Percentiles rank a stretch among this genome's conserved stretches.
phyloP scores from a whole-genome alignment of 2,329 filamentous ascomycete genomes.

The Diaporthe longicolla region DNA sequence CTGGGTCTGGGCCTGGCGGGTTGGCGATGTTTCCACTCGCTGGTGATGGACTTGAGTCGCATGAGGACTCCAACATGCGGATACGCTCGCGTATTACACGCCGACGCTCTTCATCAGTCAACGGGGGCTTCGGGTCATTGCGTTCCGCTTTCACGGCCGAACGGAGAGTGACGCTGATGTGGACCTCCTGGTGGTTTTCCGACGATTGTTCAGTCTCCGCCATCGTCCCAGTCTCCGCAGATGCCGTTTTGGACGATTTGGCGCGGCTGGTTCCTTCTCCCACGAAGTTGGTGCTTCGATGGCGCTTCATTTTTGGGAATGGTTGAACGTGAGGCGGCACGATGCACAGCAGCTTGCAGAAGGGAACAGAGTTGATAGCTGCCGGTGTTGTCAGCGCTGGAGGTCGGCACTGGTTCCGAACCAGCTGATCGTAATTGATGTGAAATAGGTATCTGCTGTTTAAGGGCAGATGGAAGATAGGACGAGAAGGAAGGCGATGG shows the following conservation, averaged over 20 bases:
- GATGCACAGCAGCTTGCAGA: not conserved
- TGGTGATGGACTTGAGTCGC: not conserved
- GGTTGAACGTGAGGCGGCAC: not conserved
- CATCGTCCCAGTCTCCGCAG: not conserved
- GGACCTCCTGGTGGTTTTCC: not conserved
- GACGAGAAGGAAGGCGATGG: too few species aligned
- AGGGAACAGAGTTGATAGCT: not conserved
- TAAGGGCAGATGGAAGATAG: too few species aligned
- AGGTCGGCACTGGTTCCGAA: too few species aligned
- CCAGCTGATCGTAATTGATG: too few species aligned
- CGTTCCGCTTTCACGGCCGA: not conserved
- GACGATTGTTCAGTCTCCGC: not conserved
- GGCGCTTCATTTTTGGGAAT: constrained; percentile 3
- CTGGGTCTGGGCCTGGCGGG: not conserved
- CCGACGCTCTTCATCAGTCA: not conserved
- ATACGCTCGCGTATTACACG: too few species aligned
- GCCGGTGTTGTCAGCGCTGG: not conserved
- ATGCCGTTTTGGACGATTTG: not conserved
- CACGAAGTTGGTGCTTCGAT: not conserved
- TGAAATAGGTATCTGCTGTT: too few species aligned
- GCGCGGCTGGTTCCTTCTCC: not conserved
- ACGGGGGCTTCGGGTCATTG: constrained; percentile 2
- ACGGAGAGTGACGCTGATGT: not conserved
- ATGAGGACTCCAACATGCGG: too few species aligned
- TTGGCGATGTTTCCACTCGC: not conserved